Conservation (phyloP, 1,284 basidiomycete genomes). For the Anthracocystis walkeri region DNA sequence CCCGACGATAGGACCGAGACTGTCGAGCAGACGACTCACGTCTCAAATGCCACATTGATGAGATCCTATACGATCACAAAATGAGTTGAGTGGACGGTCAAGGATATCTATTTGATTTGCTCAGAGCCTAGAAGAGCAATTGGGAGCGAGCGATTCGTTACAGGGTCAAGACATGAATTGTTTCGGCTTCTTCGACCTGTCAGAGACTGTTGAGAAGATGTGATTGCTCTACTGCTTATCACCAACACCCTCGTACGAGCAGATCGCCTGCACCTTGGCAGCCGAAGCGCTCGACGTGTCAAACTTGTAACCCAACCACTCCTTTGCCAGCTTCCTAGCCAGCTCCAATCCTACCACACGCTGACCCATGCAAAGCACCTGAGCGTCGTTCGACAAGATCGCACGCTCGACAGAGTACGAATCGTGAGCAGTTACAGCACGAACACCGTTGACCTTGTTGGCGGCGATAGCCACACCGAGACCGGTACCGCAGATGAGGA, state of each 20-base stretch:
- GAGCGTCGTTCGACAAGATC: conserved; percentile 71
- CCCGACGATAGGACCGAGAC: background rate
- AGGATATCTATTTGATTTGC: conserved; percentile 14
- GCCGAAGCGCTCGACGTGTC: conserved; percentile 70
- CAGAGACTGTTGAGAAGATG: background rate
- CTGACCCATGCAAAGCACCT: conserved; percentile 72
- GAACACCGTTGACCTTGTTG: conserved; percentile 70
- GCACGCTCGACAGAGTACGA: conserved; percentile 71
- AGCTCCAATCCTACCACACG: conserved; percentile 72
- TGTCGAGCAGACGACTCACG: background rate
- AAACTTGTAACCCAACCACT: conserved; percentile 72
- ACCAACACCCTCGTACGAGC: conserved; percentile 47
- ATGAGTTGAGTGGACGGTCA: background rate
- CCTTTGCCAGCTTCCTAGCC: conserved; percentile 70
- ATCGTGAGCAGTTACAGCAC: conserved; percentile 71
- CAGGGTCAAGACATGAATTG: background rate
- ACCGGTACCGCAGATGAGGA: conserved; percentile 72
- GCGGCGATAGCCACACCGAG: conserved; percentile 71
- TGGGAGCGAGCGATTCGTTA: background rate
- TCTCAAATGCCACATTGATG: background rate
- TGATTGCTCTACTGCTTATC: conserved; percentile 53
- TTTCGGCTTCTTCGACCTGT: background rate
- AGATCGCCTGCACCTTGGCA: conserved; percentile 71
- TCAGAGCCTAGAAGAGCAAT: background rate
- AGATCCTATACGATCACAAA: background rate